phyloP scores from a whole-genome alignment of 1,139 yeast genomes.

The Fermentozyma sake region DNA sequence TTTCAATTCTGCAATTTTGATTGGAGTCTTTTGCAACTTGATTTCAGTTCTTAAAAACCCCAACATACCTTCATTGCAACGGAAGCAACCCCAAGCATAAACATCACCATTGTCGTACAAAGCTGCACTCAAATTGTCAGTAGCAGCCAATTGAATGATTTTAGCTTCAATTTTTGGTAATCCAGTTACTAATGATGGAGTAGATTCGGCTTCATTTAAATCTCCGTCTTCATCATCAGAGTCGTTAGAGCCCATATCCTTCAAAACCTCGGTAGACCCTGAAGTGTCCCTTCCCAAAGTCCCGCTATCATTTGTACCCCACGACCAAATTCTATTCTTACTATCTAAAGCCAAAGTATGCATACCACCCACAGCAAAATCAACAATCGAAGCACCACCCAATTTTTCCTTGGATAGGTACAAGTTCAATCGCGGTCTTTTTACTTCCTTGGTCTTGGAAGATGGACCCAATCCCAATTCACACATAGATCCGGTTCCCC shows the following conservation, averaged over 20 bases:
- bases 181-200: constrained; percentile 73
- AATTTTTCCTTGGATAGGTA: constrained; percentile 55
- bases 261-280: constrained; percentile 54
- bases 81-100: constrained; percentile 97
- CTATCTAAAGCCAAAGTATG: constrained; percentile 81
- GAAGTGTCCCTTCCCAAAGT: constrained; percentile 88
- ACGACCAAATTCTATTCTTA: constrained; percentile 78
- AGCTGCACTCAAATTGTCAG: constrained; percentile 85
- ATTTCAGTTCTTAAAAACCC: constrained; percentile 68
- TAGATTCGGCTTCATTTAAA: constrained; percentile 80
- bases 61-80: constrained; percentile 85
- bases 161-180: constrained; percentile 47
- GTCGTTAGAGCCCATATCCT: constrained; percentile 55
- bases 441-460: constrained; percentile 84
- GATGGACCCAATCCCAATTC: constrained; percentile 93
- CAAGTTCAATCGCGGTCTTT: constrained; percentile 90
- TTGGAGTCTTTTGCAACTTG: constrained; percentile 63
- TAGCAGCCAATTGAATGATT: constrained; percentile 83
- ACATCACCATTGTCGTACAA: constrained; percentile 79
- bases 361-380: constrained; percentile 93
- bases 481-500: constrained; percentile 98
- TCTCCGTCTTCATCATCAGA: constrained; percentile 77
- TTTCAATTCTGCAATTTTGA: constrained; percentile 55
- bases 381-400: constrained; percentile 56
- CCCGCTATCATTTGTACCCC: constrained; percentile 96